Evolutionary conservation across 106 monocot genomes (phyloP).

Genomic region (Phalaenopsis equestris): DNA sequence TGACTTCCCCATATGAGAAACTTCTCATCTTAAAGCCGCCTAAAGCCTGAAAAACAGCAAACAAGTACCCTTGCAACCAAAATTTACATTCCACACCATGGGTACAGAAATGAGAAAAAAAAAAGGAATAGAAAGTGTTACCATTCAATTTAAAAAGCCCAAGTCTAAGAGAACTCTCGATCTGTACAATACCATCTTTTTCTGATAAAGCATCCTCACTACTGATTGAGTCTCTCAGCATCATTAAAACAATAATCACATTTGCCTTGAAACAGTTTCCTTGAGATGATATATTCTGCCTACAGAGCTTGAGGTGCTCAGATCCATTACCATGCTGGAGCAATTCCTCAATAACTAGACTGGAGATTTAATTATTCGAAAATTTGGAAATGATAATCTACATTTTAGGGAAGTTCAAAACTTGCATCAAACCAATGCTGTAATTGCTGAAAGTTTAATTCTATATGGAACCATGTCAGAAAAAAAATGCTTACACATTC

Average conservation of each 20-base stretch:
- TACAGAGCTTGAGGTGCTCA: not conserved
- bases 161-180: not conserved
- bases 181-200: not conserved
- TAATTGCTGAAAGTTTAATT: not conserved
- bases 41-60: not conserved
- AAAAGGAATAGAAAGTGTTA: not conserved
- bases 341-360: not conserved
- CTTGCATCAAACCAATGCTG: not conserved
- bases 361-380: not conserved
- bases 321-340: no score
- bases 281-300: no score
- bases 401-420: not conserved
- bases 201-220: not conserved
- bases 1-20: not conserved
- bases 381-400: not conserved
- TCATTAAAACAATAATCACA: no score
- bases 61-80: not conserved
- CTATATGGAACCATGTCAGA: not conserved
- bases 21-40: not conserved
- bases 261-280: no score
- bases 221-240: not conserved
- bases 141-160: not conserved
- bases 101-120: not conserved
- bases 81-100: slow-evolving; percentile 7
- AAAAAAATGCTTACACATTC: not conserved